Evolutionary conservation across 2,329 filamentous ascomycete species (phyloP).

Genomic region (Aureobasidium sp.): DNA sequence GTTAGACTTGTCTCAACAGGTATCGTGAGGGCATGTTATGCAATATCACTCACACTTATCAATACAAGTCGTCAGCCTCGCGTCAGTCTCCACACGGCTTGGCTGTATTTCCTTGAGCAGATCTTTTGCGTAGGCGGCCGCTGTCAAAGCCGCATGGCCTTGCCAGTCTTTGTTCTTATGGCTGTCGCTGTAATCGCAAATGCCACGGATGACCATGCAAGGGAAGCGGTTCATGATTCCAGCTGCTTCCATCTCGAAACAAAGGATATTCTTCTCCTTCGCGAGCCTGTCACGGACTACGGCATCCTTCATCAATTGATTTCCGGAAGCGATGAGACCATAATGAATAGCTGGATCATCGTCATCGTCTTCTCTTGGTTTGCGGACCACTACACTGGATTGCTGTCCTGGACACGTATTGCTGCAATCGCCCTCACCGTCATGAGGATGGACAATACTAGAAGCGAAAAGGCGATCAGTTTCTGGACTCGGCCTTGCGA

Average conservation of each 20-base stretch:
- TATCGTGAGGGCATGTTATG: too few relatives aligned
- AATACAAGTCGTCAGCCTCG: not conserved
- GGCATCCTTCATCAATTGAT: too few relatives aligned
- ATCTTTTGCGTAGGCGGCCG: constrained; percentile 30
- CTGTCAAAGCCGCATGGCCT: constrained; percentile 27
- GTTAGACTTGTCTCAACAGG: too few relatives aligned
- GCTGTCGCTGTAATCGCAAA: constrained; percentile 31
- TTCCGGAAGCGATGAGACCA: too few relatives aligned
- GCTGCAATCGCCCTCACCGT: not conserved
- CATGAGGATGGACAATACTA: not conserved
- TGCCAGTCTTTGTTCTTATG: constrained; percentile 33
- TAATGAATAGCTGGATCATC: too few relatives aligned
- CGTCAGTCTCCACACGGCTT: not conserved
- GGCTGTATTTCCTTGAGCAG: not conserved
- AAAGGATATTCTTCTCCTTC: constrained; percentile 9
- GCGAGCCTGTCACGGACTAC: too few relatives aligned
- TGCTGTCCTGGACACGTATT: not conserved
- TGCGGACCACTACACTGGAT: not conserved
- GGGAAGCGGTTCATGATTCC: constrained; percentile 22
- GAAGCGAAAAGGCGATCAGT: not conserved
- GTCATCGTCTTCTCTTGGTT: too few relatives aligned
- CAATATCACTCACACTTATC: not conserved
- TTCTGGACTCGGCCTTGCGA: not conserved
- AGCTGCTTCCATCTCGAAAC: constrained; percentile 27
- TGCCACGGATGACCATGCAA: constrained; percentile 31